Evolutionary conservation across 306 rosid species (phyloP).

Genomic region (Casuarina cunninghamiana): DNA sequence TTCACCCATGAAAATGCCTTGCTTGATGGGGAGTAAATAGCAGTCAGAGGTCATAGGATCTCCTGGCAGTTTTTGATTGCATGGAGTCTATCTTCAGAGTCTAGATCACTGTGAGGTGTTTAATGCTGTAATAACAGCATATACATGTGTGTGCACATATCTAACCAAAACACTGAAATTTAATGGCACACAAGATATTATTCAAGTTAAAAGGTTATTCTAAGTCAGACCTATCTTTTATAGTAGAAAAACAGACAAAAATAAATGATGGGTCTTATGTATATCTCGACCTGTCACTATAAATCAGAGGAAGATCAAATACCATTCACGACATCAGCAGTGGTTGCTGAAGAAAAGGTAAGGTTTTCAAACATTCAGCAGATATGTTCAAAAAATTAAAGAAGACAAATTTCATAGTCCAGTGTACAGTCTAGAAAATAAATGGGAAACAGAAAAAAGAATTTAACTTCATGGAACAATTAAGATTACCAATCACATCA

Average conservation of each 20-base stretch:
- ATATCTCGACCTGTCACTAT: neutral
- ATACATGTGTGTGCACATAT: neutral
- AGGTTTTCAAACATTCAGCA: neutral
- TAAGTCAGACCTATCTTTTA: neutral
- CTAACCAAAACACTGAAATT: neutral
- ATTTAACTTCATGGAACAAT: slow-evolving; percentile 24
- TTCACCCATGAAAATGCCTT: neutral
- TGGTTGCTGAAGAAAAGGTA: neutral
- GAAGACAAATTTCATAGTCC: neutral
- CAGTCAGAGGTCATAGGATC: neutral
- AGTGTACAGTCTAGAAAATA: neutral
- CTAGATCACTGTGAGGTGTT: neutral
- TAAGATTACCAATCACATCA: slow-evolving; percentile 76
- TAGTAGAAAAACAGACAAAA: neutral
- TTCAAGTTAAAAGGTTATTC: neutral
- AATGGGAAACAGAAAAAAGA: slow-evolving; percentile 9
- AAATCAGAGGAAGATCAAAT: neutral
- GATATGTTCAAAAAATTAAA: neutral
- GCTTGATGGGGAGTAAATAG: neutral
- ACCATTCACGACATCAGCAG: neutral
- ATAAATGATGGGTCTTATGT: neutral
- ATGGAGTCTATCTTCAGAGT: neutral
- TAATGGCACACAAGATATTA: neutral
- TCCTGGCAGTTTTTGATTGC: neutral
- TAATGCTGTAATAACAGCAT: neutral